Percentiles rank a stretch among this genome's conserved stretches.
Evolutionary conservation across 116 monocot species (phyloP).

Genomic region (Cymodocea nodosa): DNA sequence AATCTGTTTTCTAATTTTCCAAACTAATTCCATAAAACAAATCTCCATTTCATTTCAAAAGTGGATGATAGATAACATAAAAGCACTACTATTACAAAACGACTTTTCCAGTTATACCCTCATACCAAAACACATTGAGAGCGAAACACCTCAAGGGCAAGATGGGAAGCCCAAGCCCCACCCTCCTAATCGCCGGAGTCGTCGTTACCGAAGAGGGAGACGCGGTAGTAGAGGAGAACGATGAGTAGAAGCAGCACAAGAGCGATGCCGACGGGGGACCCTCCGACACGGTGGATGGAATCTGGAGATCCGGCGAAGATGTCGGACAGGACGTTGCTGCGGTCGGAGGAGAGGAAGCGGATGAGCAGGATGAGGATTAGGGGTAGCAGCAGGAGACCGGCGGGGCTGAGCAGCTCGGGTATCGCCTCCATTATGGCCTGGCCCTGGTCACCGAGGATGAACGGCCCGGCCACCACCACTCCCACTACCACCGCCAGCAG

Average conservation of each 20-base stretch:
- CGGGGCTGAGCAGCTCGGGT: conserved; percentile 48
- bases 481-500: conserved; percentile 56
- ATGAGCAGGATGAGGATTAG: conserved; percentile 49
- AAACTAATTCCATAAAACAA: too few relatives aligned
- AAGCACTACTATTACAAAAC: too few relatives aligned
- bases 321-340: conserved; percentile 32
- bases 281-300: conserved; percentile 66
- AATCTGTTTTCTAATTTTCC: too few relatives aligned
- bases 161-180: too few relatives aligned
- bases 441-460: conserved; percentile 49
- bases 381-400: conserved; percentile 71
- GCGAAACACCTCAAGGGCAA: too few relatives aligned
- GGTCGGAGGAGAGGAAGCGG: conserved; percentile 72
- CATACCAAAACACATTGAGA: too few relatives aligned
- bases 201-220: conserved; percentile 38
- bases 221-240: conserved; percentile 50
- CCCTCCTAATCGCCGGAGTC: conserved; percentile 11
- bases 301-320: conserved; percentile 49
- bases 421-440: conserved; percentile 30
- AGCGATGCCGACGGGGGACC: conserved; percentile 65
- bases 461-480: conserved; percentile 40
- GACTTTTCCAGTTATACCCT: too few relatives aligned
- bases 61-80: too few relatives aligned
- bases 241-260: conserved; percentile 39
- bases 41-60: too few relatives aligned